These are phyloP conservation scores for Plectranthus barbatus DNA, from an alignment of 257 asterid genomes.

Conservation along the genomic window DNA sequence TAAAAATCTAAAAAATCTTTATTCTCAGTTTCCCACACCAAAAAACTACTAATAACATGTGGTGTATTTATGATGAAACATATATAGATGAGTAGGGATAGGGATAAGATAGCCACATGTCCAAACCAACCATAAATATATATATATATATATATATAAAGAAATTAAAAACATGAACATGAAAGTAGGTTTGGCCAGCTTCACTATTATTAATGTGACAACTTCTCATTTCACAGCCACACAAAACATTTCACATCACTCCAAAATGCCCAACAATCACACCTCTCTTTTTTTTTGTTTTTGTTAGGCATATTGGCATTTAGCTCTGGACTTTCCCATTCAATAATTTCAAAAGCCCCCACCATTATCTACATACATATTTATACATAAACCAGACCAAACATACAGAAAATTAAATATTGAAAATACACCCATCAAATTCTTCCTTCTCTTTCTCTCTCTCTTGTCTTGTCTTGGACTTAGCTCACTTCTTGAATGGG, in stretches of 20 bases:
- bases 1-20: too few relatives aligned
- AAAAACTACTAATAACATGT: too few relatives aligned
- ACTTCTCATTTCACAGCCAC: conserved; percentile 20
- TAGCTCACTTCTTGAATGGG: too few relatives aligned
- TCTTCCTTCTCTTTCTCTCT: neutral
- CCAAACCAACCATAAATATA: neutral
- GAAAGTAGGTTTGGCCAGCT: conserved; percentile 11
- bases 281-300: neutral
- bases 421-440: conserved; percentile 3
- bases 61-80: too few relatives aligned
- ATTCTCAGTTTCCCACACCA: too few relatives aligned
- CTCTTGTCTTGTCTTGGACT: conserved; percentile 14
- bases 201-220: conserved; percentile 5
- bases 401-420: neutral
- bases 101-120: neutral
- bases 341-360: conserved; percentile 6
- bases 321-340: neutral
- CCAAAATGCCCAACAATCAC: conserved; percentile 9
- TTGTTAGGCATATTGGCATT: conserved; percentile 4
- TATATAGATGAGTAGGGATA: too few relatives aligned
- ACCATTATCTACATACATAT: neutral
- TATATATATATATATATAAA: too few relatives aligned
- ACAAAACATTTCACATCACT: conserved; percentile 10
- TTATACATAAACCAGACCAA: conserved; percentile 12
- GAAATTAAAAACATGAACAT: neutral